A percentile compares a stretch with the other conserved stretches of the same genome.
Evolutionary conservation across 2,329 filamentous ascomycete genomes (phyloP).

Genomic region (Talaromyces sp.): DNA sequence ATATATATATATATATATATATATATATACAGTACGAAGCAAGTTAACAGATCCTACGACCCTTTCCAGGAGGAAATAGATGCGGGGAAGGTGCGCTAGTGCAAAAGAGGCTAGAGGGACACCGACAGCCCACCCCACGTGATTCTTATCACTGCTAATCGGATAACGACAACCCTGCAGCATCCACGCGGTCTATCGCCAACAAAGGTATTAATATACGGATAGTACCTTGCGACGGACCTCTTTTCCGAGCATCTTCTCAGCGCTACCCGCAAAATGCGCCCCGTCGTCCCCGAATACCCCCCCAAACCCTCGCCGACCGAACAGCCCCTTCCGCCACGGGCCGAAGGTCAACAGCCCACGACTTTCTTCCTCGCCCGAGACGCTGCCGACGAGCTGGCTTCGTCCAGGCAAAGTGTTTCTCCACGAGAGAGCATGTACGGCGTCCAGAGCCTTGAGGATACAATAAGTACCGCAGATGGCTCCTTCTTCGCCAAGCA

Average conservation of each 20-base stretch:
- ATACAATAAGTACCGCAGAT: constrained; percentile 8
- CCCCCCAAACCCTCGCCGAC: constrained; percentile 28
- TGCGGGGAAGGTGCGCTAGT: not conserved
- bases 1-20: too few species aligned
- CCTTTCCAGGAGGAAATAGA: too few species aligned
- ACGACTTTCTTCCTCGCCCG: constrained; percentile 58
- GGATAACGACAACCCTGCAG: not conserved
- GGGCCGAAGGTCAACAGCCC: constrained; percentile 36
- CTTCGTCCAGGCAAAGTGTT: not conserved
- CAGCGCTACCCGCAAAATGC: constrained; percentile 24
- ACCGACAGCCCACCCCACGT: constrained; percentile 8
- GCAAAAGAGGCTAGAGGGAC: not conserved
- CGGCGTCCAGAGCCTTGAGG: constrained; percentile 12
- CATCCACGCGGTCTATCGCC: not conserved
- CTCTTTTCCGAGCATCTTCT: not conserved
- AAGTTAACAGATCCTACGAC: too few species aligned
- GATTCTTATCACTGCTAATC: constrained; percentile 8
- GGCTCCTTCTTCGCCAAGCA: not conserved
- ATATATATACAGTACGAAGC: too few species aligned
- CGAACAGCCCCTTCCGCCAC: constrained; percentile 24
- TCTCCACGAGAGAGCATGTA: not conserved
- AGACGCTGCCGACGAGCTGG: constrained; percentile 17
- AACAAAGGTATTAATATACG: not conserved
- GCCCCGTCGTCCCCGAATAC: constrained; percentile 31
- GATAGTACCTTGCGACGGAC: not conserved